Evolutionary conservation across 2,329 filamentous ascomycete species (phyloP).

Genomic region (Ceratocystis papillata): DNA sequence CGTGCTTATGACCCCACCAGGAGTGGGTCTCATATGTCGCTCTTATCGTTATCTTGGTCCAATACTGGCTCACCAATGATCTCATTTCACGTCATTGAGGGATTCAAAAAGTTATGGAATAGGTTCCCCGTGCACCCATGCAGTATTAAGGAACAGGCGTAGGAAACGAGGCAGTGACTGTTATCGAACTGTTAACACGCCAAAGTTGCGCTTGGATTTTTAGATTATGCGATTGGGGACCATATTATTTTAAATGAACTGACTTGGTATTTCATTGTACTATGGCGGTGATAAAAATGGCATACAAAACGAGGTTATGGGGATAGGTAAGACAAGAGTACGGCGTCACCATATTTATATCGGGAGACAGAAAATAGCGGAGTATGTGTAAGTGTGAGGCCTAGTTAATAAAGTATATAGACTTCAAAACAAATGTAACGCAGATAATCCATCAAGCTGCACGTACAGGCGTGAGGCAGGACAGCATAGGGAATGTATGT

Average conservation of each 20-base stretch:
- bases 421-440: not conserved
- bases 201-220: not conserved
- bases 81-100: conserved; percentile 14
- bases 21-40: not conserved
- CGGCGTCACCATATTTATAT: no score
- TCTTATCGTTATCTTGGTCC: conserved; percentile 4
- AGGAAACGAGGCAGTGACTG: not conserved
- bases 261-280: no score
- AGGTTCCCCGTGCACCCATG: not conserved
- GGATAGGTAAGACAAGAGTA: no score
- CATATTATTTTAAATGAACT: no score
- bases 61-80: conserved; percentile 8
- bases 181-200: not conserved
- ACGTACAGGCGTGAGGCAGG: not conserved
- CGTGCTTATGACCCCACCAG: not conserved
- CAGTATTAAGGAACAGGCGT: not conserved
- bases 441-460: not conserved
- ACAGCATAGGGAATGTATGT: not conserved
- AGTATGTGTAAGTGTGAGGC: no score
- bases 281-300: no score
- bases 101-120: not conserved
- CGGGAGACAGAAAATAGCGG: no score
- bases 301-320: no score
- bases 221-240: not conserved
- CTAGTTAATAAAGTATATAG: no score